Base-by-base conservation (phyloP, 2,329 filamentous ascomycete genomes). In the Sclerotinia borealis region DNA sequence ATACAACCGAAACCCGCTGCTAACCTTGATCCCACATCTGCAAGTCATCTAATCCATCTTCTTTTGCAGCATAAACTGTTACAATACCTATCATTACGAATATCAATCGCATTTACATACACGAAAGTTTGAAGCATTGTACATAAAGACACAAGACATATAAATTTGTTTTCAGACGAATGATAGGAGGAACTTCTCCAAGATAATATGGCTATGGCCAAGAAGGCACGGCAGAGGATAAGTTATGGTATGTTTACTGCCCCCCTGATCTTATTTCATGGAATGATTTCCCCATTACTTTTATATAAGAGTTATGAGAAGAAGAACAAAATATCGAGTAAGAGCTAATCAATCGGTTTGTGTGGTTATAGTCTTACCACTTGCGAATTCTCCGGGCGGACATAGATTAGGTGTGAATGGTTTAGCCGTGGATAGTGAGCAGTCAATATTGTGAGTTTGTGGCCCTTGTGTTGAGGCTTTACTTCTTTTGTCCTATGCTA, bases 351-450 rank as follows among this genome's bases (percentile, higher is more conserved):
- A 22, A 43, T 61, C 29, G 11, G 4, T 55, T 25, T 51, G 37
- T 22, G 22, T 39, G 17, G 9, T 45, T 41, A 27, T 62, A 89
- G 87, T 91, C 77, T 83, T 91, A 69, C 88, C 88, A 72, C 85
- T 90, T 71, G 85, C 87, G 66, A 87, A 89, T 76, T 86, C 85
- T 64, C 83, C 86, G 22, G 92, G 91, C 69, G 93, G 93, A 64
- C 95, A 99, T 80, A 84, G 93, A 71, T 86, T 98, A 63, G 95
- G 95, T 68, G 92, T 99, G 71, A 97, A 98, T 81, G 93, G 93
- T 67, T 85, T 99, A 66, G 92, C 92, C 59, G 88, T 97, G 68
- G 95, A 98, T 77, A 81, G 83, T 66, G 83, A 88, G 69, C 90
- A 90, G 76, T 90, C 89, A 63, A 92, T 96, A 66, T 83, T 99